These are phyloP conservation scores for Tuber umbilicatum DNA, from an alignment of 495 filamentous ascomycete species.

Conservation along the genomic window DNA sequence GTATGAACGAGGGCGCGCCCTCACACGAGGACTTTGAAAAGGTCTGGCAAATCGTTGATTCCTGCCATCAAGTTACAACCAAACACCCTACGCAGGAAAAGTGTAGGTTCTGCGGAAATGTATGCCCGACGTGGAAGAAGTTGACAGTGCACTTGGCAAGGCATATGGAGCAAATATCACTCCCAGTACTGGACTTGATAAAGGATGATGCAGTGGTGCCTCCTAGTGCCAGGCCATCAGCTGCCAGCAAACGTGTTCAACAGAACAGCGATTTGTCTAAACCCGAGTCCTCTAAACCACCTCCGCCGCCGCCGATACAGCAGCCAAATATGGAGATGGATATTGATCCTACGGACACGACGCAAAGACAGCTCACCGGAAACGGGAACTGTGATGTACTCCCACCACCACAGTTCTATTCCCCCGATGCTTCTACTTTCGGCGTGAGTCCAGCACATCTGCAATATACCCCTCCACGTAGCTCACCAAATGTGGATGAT, in stretches of 20 bases:
- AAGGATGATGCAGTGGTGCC: constrained; percentile 42
- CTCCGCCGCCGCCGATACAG: neutral
- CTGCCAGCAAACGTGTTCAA: constrained; percentile 8
- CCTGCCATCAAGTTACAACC: constrained; percentile 64
- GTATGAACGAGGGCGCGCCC: constrained; percentile 48
- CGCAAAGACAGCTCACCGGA: constrained; percentile 18
- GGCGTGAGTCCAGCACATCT: constrained; percentile 6
- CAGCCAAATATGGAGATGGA: constrained; percentile 25
- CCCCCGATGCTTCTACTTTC: neutral
- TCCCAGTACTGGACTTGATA: constrained; percentile 77
- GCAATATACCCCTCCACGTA: constrained; percentile 28
- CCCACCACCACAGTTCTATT: constrained; percentile 13
- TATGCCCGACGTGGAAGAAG: constrained; percentile 85
- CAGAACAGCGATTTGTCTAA: neutral
- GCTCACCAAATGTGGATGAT: constrained; percentile 22
- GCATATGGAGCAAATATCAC: constrained; percentile 90
- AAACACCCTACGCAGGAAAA: constrained; percentile 67
- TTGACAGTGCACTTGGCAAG: constrained; percentile 89
- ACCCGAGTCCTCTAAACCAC: neutral
- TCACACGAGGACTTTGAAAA: constrained; percentile 51
- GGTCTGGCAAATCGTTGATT: constrained; percentile 71
- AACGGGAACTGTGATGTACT: constrained; percentile 13
- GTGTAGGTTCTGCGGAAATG: constrained; percentile 83
- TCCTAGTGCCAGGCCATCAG: constrained; percentile 15
- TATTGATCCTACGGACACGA: constrained; percentile 16